Evolutionary conservation across 2,329 filamentous ascomycete genomes (phyloP).

Genomic region (Furcasterigmium furcatum): DNA sequence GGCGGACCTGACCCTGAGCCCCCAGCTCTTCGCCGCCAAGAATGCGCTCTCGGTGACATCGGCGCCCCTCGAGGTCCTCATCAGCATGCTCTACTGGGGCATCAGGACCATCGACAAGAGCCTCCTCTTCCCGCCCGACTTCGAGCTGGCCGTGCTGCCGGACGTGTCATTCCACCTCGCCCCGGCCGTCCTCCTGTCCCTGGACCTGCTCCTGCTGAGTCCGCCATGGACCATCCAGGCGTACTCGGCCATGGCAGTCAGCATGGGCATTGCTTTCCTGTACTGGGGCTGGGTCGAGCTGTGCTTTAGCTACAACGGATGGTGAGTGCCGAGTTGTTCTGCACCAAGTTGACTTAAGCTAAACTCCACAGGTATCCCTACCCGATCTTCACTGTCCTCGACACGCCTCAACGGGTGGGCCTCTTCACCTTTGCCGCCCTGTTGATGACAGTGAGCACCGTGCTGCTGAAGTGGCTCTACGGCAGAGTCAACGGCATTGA

Average conservation of each 20-base stretch:
- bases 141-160: constrained; percentile 50
- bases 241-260: constrained; percentile 56
- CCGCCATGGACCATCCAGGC: constrained; percentile 68
- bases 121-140: constrained; percentile 50
- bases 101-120: constrained; percentile 53
- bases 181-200: constrained; percentile 59
- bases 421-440: constrained; percentile 69
- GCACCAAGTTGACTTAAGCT: constrained; percentile 18
- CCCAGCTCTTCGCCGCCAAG: constrained; percentile 60
- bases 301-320: constrained; percentile 65
- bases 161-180: constrained; percentile 66
- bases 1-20: constrained; percentile 60
- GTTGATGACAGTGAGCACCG: constrained; percentile 69
- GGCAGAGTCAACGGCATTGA: constrained; percentile 60
- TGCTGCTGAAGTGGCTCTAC: constrained; percentile 68
- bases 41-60: constrained; percentile 64
- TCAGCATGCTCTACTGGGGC: constrained; percentile 72
- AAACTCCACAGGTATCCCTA: constrained; percentile 68
- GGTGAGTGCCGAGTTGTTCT: constrained; percentile 35
- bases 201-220: constrained; percentile 66
- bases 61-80: constrained; percentile 67
- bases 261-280: constrained; percentile 54
- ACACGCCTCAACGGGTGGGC: constrained; percentile 59
- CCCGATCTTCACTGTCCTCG: constrained; percentile 72
- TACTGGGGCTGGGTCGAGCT: constrained; percentile 80